These are phyloP conservation scores for Exophiala phaeomuriformis DNA, from an alignment of 2,329 filamentous ascomycete genomes.

Conservation along the genomic window DNA sequence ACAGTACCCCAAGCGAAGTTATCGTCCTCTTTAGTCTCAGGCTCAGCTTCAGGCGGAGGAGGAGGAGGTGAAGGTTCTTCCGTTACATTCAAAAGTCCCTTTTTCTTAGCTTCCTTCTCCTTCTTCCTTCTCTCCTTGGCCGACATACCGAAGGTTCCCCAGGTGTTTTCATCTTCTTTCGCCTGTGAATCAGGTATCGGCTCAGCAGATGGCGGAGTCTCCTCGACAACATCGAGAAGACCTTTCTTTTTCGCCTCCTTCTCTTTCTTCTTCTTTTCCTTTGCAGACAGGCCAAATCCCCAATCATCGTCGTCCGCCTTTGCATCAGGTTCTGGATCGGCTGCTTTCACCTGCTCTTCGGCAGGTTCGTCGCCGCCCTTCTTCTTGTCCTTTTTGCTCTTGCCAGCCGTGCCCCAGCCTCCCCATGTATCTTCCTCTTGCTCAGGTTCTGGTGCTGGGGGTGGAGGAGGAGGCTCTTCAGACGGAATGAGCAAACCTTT, in stretches of 20 bases:
- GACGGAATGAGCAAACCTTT: constrained; percentile 14
- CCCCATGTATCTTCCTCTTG: constrained; percentile 30
- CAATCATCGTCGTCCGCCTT: neutral
- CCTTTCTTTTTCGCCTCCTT: constrained; percentile 21
- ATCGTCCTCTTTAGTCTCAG: constrained; percentile 14
- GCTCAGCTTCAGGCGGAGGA: constrained; percentile 28
- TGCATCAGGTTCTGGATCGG: neutral
- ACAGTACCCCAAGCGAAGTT: neutral
- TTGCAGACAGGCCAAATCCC: constrained; percentile 3
- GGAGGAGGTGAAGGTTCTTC: constrained; percentile 17
- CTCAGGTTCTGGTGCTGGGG: constrained; percentile 26
- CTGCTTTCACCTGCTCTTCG: neutral
- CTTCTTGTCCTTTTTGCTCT: constrained; percentile 30
- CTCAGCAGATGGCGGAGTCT: constrained; percentile 2
- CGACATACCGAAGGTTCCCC: constrained; percentile 25
- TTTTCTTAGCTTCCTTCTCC: constrained; percentile 36
- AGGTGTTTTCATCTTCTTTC: constrained; percentile 32
- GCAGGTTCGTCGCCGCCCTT: constrained; percentile 21
- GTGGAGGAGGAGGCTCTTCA: constrained; percentile 27
- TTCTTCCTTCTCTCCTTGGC: constrained; percentile 41
- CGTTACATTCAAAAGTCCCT: constrained; percentile 27
- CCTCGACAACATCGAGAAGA: constrained; percentile 20
- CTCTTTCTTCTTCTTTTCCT: constrained; percentile 32
- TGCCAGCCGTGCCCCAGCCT: constrained; percentile 26
- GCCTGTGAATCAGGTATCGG: constrained; percentile 28